A percentile compares a stretch with the other conserved stretches of the same genome.
phyloP scores from a whole-genome alignment of 257 asterid species.

The Leptodermis oblonga region DNA sequence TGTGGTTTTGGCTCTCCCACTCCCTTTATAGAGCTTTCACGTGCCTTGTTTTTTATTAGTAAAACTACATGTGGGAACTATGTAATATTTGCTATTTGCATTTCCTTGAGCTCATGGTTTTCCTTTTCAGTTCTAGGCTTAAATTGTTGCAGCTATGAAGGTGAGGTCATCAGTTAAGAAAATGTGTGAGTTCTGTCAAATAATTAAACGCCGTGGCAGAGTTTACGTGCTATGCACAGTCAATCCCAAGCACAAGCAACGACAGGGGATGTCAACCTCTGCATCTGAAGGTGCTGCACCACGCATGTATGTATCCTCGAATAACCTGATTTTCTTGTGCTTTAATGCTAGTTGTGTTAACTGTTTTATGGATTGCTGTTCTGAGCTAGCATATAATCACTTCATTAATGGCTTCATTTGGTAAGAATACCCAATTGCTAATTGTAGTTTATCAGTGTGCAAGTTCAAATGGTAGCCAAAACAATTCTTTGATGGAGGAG shows the following conservation, averaged over 20 bases:
- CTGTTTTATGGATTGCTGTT: background rate
- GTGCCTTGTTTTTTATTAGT: background rate
- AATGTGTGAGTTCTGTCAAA: slow-evolving; percentile 84
- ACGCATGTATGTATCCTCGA: slow-evolving; percentile 42
- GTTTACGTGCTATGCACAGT: slow-evolving; percentile 79
- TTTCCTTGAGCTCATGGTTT: background rate
- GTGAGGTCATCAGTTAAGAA: slow-evolving; percentile 94
- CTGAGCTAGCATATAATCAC: background rate
- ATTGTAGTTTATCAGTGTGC: background rate
- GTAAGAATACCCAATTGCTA: background rate
- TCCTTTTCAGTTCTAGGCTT: background rate
- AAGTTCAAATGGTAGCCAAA: background rate
- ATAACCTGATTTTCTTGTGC: background rate
- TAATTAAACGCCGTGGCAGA: slow-evolving; percentile 86
- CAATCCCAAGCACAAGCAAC: slow-evolving; percentile 97
- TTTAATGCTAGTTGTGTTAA: background rate
- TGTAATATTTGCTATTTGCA: background rate
- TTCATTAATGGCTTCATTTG: background rate
- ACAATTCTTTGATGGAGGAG: background rate
- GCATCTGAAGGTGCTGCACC: slow-evolving; percentile 61
- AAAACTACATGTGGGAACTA: background rate
- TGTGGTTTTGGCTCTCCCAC: background rate
- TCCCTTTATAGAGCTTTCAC: background rate
- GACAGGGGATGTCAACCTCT: slow-evolving; percentile 79
- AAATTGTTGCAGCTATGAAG: slow-evolving; percentile 61